Percentiles rank a stretch among this genome's conserved stretches.
Conservation (phyloP, 2,329 filamentous ascomycete genomes). For the Pseudophaeomoniella oleicola region DNA sequence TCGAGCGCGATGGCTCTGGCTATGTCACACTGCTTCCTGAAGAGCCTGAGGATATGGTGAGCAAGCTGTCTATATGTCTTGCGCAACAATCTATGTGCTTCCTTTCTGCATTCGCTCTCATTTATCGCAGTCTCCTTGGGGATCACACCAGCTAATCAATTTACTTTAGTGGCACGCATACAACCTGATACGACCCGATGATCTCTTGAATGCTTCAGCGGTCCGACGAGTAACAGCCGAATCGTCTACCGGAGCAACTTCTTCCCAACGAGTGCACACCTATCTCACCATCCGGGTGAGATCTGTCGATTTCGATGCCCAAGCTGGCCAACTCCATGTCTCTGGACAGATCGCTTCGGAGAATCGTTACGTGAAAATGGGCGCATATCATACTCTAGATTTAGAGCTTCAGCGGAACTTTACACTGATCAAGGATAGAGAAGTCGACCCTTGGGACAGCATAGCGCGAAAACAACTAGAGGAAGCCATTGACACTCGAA, state of each 20-base stretch:
- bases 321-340: constrained; percentile 53
- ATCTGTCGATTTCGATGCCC: constrained; percentile 54
- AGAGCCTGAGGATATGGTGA: constrained; percentile 62
- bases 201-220: constrained; percentile 51
- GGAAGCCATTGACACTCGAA: constrained; percentile 65
- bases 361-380: constrained; percentile 53
- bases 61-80: too few relatives aligned
- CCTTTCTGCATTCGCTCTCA: constrained; percentile 2
- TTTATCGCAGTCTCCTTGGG: too few relatives aligned
- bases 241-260: constrained; percentile 44
- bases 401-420: constrained; percentile 81
- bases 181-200: constrained; percentile 54
- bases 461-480: constrained; percentile 64
- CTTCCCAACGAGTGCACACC: constrained; percentile 49
- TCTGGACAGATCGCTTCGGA: constrained; percentile 50
- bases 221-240: constrained; percentile 51
- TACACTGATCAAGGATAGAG: constrained; percentile 66
- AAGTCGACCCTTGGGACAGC: constrained; percentile 64
- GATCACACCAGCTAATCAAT: constrained; percentile 2
- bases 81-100: too few relatives aligned
- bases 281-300: constrained; percentile 52
- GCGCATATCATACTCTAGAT: constrained; percentile 59
- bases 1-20: constrained; percentile 53
- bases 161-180: constrained; percentile 66
- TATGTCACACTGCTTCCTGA: constrained; percentile 53